A percentile compares a stretch with the other conserved stretches of the same genome.
Conservation (phyloP, 2,329 filamentous ascomycete genomes). For the Fusarium sp. region DNA sequence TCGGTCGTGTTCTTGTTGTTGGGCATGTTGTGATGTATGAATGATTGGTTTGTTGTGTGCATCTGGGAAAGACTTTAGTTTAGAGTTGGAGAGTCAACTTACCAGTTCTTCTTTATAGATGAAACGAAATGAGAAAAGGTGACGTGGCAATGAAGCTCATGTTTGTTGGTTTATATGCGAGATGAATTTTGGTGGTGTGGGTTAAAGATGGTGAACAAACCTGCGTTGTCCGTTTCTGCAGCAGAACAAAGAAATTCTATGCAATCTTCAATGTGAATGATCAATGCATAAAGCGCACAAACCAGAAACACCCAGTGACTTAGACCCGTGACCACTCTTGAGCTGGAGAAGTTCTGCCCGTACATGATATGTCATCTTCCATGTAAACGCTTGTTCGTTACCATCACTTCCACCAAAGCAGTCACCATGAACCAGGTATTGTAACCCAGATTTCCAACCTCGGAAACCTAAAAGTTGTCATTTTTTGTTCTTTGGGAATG, state of each 20-base stretch:
- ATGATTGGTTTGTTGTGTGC: background rate
- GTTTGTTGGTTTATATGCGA: conserved; percentile 5
- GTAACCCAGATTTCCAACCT: background rate
- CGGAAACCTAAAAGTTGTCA: conserved; percentile 9
- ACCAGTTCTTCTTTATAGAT: background rate
- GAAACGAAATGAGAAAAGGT: background rate
- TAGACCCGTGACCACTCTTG: background rate
- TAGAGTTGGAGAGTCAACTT: background rate
- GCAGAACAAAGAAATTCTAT: background rate
- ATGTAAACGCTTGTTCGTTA: background rate
- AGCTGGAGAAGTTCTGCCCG: background rate
- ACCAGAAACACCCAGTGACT: background rate
- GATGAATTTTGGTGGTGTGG: background rate
- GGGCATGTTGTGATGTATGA: background rate
- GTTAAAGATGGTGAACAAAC: conserved; percentile 2
- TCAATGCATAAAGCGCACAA: background rate
- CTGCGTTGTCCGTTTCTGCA: background rate
- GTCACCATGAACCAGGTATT: conserved; percentile 1
- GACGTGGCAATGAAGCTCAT: background rate
- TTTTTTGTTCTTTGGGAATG: conserved; percentile 8
- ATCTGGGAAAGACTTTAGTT: background rate
- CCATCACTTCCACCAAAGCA: background rate
- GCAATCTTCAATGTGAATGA: background rate
- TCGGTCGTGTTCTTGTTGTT: background rate
- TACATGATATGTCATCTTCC: background rate